Evolutionary conservation across 129 eudicot species (phyloP).

Genomic region (sunflower (Helianthus annuus)): DNA sequence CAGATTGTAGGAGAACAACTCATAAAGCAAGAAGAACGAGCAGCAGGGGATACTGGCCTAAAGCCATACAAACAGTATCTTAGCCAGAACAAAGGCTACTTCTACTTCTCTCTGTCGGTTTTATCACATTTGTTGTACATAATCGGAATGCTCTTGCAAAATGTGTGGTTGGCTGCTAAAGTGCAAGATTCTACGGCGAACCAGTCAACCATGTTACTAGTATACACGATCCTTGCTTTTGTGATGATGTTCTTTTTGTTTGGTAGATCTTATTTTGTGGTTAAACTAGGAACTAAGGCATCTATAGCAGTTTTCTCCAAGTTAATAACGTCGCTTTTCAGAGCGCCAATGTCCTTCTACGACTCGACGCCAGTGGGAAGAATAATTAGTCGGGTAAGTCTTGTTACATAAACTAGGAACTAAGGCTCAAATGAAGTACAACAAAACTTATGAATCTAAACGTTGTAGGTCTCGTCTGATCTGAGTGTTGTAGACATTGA

Average conservation of each 20-base stretch:
- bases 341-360: constrained; percentile 78
- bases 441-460: constrained; percentile 8
- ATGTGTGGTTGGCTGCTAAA: constrained; percentile 54
- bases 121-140: constrained; percentile 36
- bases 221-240: constrained; percentile 51
- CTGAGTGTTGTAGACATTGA: constrained; percentile 66
- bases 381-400: constrained; percentile 77
- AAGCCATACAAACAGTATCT: constrained; percentile 64
- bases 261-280: constrained; percentile 45
- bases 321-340: constrained; percentile 55
- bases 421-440: not conserved
- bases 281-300: constrained; percentile 39
- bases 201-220: constrained; percentile 27
- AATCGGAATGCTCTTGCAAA: constrained; percentile 56
- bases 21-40: constrained; percentile 63
- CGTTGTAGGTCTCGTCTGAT: constrained; percentile 68
- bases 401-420: not conserved
- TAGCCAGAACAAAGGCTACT: constrained; percentile 51
- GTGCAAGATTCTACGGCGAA: constrained; percentile 34
- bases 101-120: constrained; percentile 45
- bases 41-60: constrained; percentile 58
- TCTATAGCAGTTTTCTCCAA: constrained; percentile 52
- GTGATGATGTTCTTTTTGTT: constrained; percentile 43
- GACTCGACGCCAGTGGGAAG: constrained; percentile 91
- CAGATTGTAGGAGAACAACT: constrained; percentile 48